Base-by-base conservation (phyloP, 768 basidiomycete species). In the Inosperma sp. region DNA sequence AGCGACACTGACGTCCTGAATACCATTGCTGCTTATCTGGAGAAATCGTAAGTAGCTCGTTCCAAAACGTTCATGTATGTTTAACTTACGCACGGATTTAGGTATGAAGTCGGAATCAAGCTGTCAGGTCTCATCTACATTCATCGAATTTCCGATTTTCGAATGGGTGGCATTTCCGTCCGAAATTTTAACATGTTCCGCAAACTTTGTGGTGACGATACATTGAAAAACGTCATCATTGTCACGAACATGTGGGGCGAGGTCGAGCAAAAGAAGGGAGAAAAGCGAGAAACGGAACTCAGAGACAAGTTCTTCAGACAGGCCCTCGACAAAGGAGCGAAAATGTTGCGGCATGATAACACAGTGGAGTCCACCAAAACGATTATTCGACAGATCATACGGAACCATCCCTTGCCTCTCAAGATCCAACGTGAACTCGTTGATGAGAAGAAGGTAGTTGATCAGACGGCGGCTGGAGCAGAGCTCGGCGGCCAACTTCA, bases 401-500 rank as follows among this genome's bases (percentile, higher is more conserved):
- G 64, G 21, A 70, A 64, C 5, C 62, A 63, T 22, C 73, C 80
- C 0, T 56, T 69, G 2, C 66, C 74, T 3, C 65, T 83, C 3
- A 70, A 68, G 19, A 81, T 84, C 42, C 82, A 82, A 56, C 63
- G 68, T 21, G 81, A 84, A 59, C 66, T 82, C 12, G 76, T 82
- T 5, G 73, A 74, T 49, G 66, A 76, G 55, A 67, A 66, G 27
- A 72, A 72, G 43, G 68, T 73, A 37, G 71, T 83, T 10, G 65
- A 72, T 2, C 67, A 82, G 45, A 82, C 83, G 4, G 64, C 68
- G 4, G 82, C 81, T 1, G 80, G 80, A 1, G 68, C 65, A 16
- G 81, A 79, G 57, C 70, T 83, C 23, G 70, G 69, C 44, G 68
- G 71, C n/a, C 79, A 80, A 33, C 59, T 80, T 3, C 68, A 71